phyloP scores from a whole-genome alignment of 257 asterid species.

The Ballota nigra region DNA sequence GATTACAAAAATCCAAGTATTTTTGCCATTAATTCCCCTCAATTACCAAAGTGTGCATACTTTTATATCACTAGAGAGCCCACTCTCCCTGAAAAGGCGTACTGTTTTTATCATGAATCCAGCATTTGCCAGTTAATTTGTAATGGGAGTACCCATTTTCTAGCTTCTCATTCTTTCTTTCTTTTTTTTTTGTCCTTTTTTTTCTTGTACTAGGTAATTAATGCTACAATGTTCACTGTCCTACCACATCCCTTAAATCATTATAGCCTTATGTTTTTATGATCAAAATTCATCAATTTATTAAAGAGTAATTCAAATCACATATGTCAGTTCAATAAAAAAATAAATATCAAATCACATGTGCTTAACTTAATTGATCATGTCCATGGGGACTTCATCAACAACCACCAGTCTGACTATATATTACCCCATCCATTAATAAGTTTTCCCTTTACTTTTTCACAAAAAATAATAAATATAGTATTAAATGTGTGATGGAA shows the following conservation, averaged over 20 bases:
- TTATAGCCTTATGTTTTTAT: not conserved
- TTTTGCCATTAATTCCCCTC: slow-evolving; percentile 20
- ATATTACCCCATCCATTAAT: no score
- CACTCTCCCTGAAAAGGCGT: slow-evolving; percentile 47
- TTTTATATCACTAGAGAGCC: no score
- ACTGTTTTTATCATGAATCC: slow-evolving; percentile 59
- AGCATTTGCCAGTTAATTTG: slow-evolving; percentile 88
- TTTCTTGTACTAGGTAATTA: slow-evolving; percentile 46
- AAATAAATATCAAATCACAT: no score
- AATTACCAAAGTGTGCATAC: slow-evolving; percentile 37
- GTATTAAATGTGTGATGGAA: no score
- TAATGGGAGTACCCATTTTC: slow-evolving; percentile 21
- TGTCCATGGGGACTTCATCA: no score
- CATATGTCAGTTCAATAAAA: no score
- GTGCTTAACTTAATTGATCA: no score
- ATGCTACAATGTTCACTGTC: slow-evolving; percentile 28
- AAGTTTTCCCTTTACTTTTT: no score
- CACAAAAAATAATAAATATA: no score
- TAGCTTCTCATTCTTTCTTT: not conserved
- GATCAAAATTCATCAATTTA: not conserved
- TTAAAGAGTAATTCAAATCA: not conserved
- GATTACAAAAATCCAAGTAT: slow-evolving; percentile 39
- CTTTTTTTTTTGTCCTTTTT: not conserved
- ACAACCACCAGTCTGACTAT: no score
- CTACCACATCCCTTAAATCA: slow-evolving; percentile 29